Percentiles rank a stretch among this genome's conserved stretches.
Evolutionary conservation across 1,139 yeast species (phyloP).

Genomic region (Saccharomyces hybrid): DNA sequence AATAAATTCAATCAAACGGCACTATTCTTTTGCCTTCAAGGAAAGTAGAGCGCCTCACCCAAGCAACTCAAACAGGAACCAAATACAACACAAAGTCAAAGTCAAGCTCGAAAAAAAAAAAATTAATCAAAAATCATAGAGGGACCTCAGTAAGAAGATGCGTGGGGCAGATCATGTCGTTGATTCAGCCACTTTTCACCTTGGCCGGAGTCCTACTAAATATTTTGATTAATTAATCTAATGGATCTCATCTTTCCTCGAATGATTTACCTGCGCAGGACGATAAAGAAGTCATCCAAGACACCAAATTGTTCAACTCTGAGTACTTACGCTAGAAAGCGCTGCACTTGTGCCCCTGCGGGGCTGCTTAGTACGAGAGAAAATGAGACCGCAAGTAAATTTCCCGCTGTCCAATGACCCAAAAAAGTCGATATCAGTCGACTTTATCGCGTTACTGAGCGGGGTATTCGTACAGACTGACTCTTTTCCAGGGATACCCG

Average conservation of each 20-base stretch:
- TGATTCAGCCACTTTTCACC: neutral
- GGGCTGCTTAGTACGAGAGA: neutral
- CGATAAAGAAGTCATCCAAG: neutral
- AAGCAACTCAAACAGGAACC: neutral
- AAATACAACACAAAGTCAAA: neutral
- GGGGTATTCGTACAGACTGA: neutral
- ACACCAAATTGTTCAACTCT: neutral
- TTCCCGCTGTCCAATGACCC: neutral
- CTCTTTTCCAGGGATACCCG: neutral
- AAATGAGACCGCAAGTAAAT: neutral
- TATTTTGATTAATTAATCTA: neutral
- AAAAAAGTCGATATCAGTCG: neutral
- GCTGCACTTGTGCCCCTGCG: neutral
- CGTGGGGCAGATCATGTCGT: neutral
- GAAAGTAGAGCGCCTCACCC: neutral
- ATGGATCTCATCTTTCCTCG: neutral
- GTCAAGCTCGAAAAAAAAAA: neutral
- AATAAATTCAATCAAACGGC: neutral
- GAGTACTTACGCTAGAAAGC: neutral
- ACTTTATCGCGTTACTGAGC: neutral
- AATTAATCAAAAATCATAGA: neutral
- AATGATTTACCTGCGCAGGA: neutral
- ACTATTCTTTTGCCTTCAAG: neutral
- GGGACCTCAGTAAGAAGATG: neutral
- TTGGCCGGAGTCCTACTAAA: neutral